Conservation (phyloP, 305 asterid genomes). For the Solanum hybrid region DNA sequence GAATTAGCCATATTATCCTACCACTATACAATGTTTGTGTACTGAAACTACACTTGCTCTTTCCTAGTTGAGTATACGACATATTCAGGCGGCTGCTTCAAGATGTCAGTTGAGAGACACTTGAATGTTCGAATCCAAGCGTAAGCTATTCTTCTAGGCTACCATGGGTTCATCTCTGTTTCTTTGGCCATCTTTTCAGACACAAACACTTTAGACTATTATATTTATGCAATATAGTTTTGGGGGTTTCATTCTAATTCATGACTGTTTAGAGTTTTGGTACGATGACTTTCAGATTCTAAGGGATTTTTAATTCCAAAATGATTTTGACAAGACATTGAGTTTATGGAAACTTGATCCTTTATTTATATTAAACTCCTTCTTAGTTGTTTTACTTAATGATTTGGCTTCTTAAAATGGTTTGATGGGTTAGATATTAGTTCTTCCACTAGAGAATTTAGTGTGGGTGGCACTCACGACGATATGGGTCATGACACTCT, state of each 20-base stretch:
- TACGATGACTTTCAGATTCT: neutral
- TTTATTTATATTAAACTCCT: neutral
- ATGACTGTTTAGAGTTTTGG: too few relatives aligned
- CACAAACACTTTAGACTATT: neutral
- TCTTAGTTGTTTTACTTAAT: neutral
- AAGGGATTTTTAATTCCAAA: neutral
- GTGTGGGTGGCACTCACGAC: neutral
- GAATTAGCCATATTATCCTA: neutral
- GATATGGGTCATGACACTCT: neutral
- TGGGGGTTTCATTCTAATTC: too few relatives aligned
- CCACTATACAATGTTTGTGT: neutral
- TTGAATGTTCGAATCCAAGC: neutral
- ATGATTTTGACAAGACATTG: neutral
- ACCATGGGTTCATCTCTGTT: neutral
- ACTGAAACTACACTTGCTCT: too few relatives aligned
- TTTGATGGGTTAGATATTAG: neutral
- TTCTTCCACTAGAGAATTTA: neutral
- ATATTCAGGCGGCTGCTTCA: neutral
- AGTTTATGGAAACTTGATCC: neutral
- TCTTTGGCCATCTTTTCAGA: neutral
- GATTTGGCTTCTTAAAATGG: neutral
- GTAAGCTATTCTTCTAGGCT: neutral
- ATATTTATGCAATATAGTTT: neutral
- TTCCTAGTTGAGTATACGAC: too few relatives aligned
- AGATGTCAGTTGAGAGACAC: neutral